phyloP scores from a whole-genome alignment of 768 basidiomycete genomes.

The Lactarius akahatsu region DNA sequence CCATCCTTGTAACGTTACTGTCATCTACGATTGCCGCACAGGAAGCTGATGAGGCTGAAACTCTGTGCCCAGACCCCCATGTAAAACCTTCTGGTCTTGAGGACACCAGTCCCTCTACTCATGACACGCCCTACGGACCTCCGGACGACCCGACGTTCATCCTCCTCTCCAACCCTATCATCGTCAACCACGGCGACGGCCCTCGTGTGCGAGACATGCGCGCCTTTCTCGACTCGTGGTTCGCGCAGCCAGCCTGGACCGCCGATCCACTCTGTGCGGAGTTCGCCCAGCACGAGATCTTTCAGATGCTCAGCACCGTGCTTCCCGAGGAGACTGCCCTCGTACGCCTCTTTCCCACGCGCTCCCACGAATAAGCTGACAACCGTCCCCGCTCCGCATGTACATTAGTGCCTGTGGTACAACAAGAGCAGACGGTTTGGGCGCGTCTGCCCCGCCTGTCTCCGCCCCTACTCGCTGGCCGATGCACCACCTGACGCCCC shows the following conservation, averaged over 20 bases:
- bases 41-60: conserved; percentile 16
- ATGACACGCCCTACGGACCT: conserved; percentile 6
- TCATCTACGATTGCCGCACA: neutral
- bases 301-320: conserved; percentile 68
- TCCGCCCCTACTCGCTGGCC: conserved; percentile 66
- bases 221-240: conserved; percentile 65
- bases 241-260: conserved; percentile 62
- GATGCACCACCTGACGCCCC: conserved; percentile 58
- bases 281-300: conserved; percentile 72
- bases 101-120: neutral
- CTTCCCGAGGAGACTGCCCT: conserved; percentile 71
- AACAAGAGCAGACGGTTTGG: conserved; percentile 73
- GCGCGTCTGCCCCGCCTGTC: conserved; percentile 77
- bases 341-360: conserved; percentile 43
- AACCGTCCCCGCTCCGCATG: neutral
- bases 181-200: conserved; percentile 77
- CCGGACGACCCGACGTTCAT: conserved; percentile 27
- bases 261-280: conserved; percentile 71
- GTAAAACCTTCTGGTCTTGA: neutral
- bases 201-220: conserved; percentile 67
- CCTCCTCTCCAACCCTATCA: conserved; percentile 48
- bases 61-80: neutral
- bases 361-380: neutral
- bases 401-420: conserved; percentile 64
- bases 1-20: conserved; percentile 6